These are phyloP conservation scores for Leccinum incarnatum DNA, from an alignment of 768 basidiomycete genomes.

Conservation along the genomic window DNA sequence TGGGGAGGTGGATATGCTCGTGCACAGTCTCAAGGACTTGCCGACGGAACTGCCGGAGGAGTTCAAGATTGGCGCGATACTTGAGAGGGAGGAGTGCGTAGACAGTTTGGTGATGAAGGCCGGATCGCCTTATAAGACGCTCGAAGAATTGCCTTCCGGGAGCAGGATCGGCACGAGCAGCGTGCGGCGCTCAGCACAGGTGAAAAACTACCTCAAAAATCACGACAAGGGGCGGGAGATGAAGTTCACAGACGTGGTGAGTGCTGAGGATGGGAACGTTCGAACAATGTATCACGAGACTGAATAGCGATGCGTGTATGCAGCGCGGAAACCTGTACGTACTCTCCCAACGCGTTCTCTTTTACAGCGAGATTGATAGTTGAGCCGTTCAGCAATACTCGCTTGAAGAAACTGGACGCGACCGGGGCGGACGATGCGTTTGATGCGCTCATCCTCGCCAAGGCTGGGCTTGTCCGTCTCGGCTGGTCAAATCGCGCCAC, in stretches of 20 bases:
- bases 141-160: conserved; percentile 84
- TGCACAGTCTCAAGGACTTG: conserved; percentile 92
- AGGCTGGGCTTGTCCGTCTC: conserved; percentile 84
- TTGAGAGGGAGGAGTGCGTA: conserved; percentile 84
- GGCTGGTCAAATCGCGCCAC: conserved; percentile 75
- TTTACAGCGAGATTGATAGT: conserved; percentile 6
- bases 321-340: conserved; percentile 88
- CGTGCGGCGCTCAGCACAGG: conserved; percentile 87
- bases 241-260: conserved; percentile 83
- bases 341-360: background rate
- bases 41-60: conserved; percentile 84
- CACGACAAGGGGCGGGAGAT: conserved; percentile 37
- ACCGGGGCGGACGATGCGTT: conserved; percentile 62
- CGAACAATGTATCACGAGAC: background rate
- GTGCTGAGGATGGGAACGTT: conserved; percentile 32
- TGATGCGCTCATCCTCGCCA: conserved; percentile 88
- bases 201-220: conserved; percentile 72
- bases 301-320: background rate
- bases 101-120: conserved; percentile 87
- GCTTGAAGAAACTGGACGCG: conserved; percentile 87
- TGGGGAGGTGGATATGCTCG: conserved; percentile 80
- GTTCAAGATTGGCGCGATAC: conserved; percentile 80
- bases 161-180: conserved; percentile 95
- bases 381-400: conserved; percentile 69
- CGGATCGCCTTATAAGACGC: conserved; percentile 61